Conservation (phyloP, 805 yeast species). For the Candida yuanshanica region DNA sequence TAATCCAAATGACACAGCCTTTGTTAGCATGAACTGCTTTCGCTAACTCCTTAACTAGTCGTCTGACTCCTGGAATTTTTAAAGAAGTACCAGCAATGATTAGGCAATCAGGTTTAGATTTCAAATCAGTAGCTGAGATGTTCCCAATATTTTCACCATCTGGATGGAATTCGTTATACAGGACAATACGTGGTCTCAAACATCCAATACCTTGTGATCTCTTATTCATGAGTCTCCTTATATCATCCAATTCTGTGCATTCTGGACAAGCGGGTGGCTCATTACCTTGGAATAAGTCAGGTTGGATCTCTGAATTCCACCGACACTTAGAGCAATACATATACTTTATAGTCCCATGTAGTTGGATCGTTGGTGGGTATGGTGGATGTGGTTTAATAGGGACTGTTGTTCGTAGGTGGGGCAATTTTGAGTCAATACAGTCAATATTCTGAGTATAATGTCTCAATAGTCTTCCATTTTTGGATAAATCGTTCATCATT, state of each 20-base stretch:
- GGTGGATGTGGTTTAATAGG: conserved; percentile 41
- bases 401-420: conserved; percentile 40
- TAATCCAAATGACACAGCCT: conserved; percentile 60
- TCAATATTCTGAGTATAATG: conserved; percentile 89
- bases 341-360: conserved; percentile 75
- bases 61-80: conserved; percentile 69
- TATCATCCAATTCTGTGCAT: conserved; percentile 52
- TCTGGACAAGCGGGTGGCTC: conserved; percentile 58
- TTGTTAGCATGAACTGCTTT: conserved; percentile 48
- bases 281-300: conserved; percentile 39
- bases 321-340: conserved; percentile 78
- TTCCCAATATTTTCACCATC: conserved; percentile 85
- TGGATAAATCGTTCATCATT: conserved; percentile 53
- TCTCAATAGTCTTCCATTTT: conserved; percentile 58
- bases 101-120: conserved; percentile 65
- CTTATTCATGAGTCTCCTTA: conserved; percentile 56
- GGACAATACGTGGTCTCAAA: conserved; percentile 58
- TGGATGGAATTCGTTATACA: conserved; percentile 76
- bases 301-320: conserved; percentile 47
- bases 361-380: conserved; percentile 61
- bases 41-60: conserved; percentile 56
- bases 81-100: conserved; percentile 82
- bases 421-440: conserved; percentile 60
- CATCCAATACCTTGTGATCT: conserved; percentile 58
- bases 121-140: conserved; percentile 61